Base-by-base conservation (phyloP, 2,329 filamentous ascomycete genomes). In the Ceratocystis ficicola region DNA sequence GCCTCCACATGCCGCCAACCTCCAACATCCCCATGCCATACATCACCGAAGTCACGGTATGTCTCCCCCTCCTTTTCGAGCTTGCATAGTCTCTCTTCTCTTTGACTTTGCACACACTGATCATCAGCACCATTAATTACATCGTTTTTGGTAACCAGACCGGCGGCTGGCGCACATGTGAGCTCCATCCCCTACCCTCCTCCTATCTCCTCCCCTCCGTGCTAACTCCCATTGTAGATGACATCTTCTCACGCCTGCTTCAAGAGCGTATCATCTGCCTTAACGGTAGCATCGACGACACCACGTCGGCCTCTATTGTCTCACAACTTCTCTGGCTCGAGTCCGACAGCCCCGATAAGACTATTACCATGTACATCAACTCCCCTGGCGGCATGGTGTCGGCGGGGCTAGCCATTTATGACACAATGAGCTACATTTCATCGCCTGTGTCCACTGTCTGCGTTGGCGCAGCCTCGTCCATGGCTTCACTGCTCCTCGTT, bases 361-460 rank as follows among this genome's bases (percentile, higher is more conserved):
- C 91, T 12, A 97, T 99, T 70, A 94, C 89, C 64, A 89, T 99
- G 75, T 99, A 99, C 76, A 99, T 99, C 75, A 96, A 99, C 78
- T 95, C 90, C 0, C 93, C 93, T 0, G 94, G 94, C 62, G 94
- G 94, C 66, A 93, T 89, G 52, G 92, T 99, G 68, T 93, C 94
- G 1, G 77, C 77, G 68, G 85, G 86, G 17, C 80, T 88, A 68
- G 92, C 94, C 30, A 97, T 99, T 72, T 99, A 99, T 80, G 94
- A 99, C 75, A 99, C 94, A 12, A 97, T 99, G 93, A 86, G 88
- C 71, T 99, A 99, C 76, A 97, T 99, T 73, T 86, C 87, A 68
- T 89, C 89, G 2, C 90, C 93, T 0, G 91, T 99, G 0, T 93
- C 88, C 55, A 99, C 94, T 0, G 94, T 99, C 36, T 97, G 94